Evolutionary conservation across 2,329 filamentous ascomycete species (phyloP), one percentile per base, ranked within the genome.

Genomic region (Botryotinia convoluta): DNA sequence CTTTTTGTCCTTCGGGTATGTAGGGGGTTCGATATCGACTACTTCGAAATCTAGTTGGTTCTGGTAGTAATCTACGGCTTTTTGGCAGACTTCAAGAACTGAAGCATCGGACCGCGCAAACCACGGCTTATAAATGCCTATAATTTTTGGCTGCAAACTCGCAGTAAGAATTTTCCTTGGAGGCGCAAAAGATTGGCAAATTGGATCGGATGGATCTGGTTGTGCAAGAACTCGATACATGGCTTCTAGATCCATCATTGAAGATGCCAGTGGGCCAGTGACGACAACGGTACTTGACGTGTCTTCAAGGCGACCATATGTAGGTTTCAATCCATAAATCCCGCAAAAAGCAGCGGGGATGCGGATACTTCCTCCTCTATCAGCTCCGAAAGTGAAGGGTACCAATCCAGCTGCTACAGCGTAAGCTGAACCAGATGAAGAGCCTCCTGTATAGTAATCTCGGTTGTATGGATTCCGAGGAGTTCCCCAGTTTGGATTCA

Each of bases 211-310:
- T 0, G 91, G 88, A 78, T 97, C 87, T 0, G 93, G 92, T 69
- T 90, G 59, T 2, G 92, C 87, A 87, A 97, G 93, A 77, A 93
- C 81, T 68, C 93, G 90, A 83, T 96, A 98, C 29, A 92, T 91
- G 70, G 94, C 86, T 74, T 92, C 91, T 8, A 98, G 87, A 78
- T 97, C 94, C 54, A 90, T 85, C 75, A 92, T 92, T 70, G 87
- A 95, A 64, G 89, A 87, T 26, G 93, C 91, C 78, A 97, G 87
- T 7, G 95, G 94, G 0, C 93, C 93, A 10, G 88, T 84, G 26
- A 95, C 91, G 72, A 85, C 86, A 79, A 89, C 85, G 72, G 85
- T 85, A 72, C 84, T 86, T 77, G 84, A 84, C 81, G 86, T 85
- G 73, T 83, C 85, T 62, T 87, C 87, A 8, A 92, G 87, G 0